These are phyloP conservation scores for Claviceps sp. DNA, from an alignment of 2,329 filamentous ascomycete species.

Conservation along the genomic window DNA sequence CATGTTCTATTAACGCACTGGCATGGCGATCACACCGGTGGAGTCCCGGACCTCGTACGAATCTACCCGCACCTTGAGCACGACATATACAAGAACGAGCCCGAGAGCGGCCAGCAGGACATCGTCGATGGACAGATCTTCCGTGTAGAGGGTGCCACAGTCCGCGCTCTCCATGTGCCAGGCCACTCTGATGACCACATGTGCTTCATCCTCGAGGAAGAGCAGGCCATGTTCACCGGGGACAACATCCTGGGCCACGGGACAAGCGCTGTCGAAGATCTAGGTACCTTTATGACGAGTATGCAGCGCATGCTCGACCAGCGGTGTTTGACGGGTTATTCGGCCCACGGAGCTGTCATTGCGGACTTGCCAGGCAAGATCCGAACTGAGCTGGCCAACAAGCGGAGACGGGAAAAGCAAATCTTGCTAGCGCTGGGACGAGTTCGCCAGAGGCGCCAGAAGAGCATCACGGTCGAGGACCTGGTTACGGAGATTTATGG, in stretches of 20 bases:
- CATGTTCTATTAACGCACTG: slow-evolving; percentile 56
- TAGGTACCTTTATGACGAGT: slow-evolving; percentile 46
- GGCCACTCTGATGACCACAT: slow-evolving; percentile 63
- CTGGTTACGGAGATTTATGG: slow-evolving; percentile 32
- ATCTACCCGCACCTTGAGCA: slow-evolving; percentile 8
- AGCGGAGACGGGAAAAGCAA: slow-evolving; percentile 26
- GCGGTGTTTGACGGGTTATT: slow-evolving; percentile 37
- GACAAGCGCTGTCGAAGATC: slow-evolving; percentile 59
- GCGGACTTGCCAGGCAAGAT: slow-evolving; percentile 24
- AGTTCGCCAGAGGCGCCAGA: slow-evolving; percentile 11
- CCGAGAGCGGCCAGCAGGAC: slow-evolving; percentile 24
- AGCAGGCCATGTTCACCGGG: slow-evolving; percentile 58
- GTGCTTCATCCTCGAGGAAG: slow-evolving; percentile 46
- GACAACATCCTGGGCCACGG: slow-evolving; percentile 66
- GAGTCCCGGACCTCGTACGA: slow-evolving; percentile 43
- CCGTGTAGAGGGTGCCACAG: slow-evolving; percentile 36
- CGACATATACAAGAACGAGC: slow-evolving; percentile 44
- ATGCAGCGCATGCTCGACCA: slow-evolving; percentile 44
- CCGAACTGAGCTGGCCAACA: slow-evolving; percentile 19
- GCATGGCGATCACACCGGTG: slow-evolving; percentile 60
- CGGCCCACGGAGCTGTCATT: slow-evolving; percentile 52
- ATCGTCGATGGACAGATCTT: slow-evolving; percentile 37
- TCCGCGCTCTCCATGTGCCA: slow-evolving; percentile 51
- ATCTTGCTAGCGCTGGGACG: slow-evolving; percentile 21
- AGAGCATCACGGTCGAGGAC: slow-evolving; percentile 24